These are phyloP conservation scores for Penicillium sp. DNA, from an alignment of 2,329 filamentous ascomycete genomes.

Conservation along the genomic window DNA sequence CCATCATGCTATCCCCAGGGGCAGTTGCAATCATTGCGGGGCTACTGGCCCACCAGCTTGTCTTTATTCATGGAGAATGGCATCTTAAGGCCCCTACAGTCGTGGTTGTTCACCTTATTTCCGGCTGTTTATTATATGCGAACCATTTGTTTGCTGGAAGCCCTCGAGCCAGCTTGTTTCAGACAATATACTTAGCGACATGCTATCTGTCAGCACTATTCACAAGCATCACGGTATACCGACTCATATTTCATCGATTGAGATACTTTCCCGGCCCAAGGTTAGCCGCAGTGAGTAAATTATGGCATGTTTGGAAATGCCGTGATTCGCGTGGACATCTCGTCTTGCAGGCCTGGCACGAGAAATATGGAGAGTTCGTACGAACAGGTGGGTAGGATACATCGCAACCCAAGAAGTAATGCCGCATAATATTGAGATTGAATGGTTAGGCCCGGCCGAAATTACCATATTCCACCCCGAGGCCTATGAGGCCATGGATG, in stretches of 20 bases:
- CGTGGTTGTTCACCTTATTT: background rate
- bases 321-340: conserved; percentile 3
- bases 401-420: background rate
- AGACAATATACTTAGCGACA: background rate
- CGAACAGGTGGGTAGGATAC: conserved; percentile 1
- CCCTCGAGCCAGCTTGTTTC: background rate
- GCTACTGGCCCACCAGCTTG: background rate
- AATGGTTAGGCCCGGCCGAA: conserved; percentile 3
- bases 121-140: background rate
- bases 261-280: conserved; percentile 2
- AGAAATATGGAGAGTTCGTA: conserved; percentile 1
- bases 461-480: conserved; percentile 7
- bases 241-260: conserved; percentile 2
- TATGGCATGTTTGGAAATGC: conserved; percentile 8
- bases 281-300: background rate
- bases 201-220: background rate
- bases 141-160: background rate
- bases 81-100: background rate
- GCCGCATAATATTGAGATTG: background rate
- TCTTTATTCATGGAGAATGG: conserved; percentile 9
- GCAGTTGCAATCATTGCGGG: background rate
- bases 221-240: background rate
- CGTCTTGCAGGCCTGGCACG: background rate
- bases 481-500: conserved; percentile 9
- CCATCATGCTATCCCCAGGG: background rate